Evolutionary conservation across 805 yeast species (phyloP).

Genomic region (Saccharomycopsis synnaedendra): DNA sequence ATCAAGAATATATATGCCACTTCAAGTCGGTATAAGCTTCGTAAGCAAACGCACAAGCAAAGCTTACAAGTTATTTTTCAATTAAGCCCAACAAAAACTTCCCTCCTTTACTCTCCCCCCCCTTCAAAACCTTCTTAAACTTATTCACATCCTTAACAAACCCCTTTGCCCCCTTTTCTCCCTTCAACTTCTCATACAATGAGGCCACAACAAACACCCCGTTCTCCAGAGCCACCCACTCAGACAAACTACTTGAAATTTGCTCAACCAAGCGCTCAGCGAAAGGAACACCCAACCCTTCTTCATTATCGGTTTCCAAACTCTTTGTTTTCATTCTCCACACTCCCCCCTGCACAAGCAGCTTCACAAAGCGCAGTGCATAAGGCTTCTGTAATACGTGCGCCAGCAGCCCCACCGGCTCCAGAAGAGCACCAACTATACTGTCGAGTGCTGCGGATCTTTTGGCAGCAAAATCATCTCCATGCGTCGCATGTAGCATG

Average conservation of each 20-base stretch:
- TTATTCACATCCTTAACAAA: slow-evolving; percentile 28
- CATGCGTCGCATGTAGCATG: slow-evolving; percentile 38
- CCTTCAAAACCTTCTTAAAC: slow-evolving; percentile 46
- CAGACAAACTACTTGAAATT: slow-evolving; percentile 34
- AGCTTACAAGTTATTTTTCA: not conserved
- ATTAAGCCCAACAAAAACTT: slow-evolving; percentile 33
- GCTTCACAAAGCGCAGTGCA: slow-evolving; percentile 60
- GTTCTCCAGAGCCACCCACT: slow-evolving; percentile 58
- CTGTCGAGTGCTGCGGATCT: slow-evolving; percentile 35
- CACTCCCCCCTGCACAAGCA: slow-evolving; percentile 76
- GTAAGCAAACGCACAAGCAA: too few species aligned
- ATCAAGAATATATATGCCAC: too few species aligned
- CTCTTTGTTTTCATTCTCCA: slow-evolving; percentile 59
- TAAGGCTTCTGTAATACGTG: slow-evolving; percentile 66
- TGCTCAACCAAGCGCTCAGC: slow-evolving; percentile 26
- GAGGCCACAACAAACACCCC: slow-evolving; percentile 80
- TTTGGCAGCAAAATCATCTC: slow-evolving; percentile 31
- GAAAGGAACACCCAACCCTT: slow-evolving; percentile 46
- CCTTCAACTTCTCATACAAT: slow-evolving; percentile 53
- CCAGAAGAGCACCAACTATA: slow-evolving; percentile 44
- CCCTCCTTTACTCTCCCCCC: slow-evolving; percentile 56
- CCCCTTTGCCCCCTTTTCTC: slow-evolving; percentile 23
- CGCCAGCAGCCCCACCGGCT: slow-evolving; percentile 50
- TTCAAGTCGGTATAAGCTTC: too few species aligned
- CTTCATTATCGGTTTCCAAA: slow-evolving; percentile 31